Conservation (phyloP, 306 rosid genomes). For the Cicer bijugum region DNA sequence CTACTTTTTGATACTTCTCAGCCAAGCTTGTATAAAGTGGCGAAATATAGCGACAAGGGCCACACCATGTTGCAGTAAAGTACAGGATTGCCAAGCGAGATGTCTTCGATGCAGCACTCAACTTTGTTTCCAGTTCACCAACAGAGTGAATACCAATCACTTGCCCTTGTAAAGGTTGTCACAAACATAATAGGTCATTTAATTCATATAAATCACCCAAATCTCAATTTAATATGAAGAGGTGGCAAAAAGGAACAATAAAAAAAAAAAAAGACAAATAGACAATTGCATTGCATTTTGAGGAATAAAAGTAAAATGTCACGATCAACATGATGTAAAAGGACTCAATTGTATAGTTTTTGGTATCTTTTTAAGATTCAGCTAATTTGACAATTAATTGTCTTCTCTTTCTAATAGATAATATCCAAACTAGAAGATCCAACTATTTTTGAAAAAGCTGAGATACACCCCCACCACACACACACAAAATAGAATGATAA, state of each 20-base stretch:
- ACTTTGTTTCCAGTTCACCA: conserved; percentile 61
- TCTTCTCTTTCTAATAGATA: not conserved
- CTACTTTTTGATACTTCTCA: conserved; percentile 66
- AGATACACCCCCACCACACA: not conserved
- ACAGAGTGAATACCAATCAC: conserved; percentile 66
- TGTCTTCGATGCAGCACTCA: conserved; percentile 73
- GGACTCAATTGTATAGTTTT: conserved; percentile 24
- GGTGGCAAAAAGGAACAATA: not conserved
- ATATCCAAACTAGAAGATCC: conserved; percentile 30
- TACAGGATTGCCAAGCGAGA: conserved; percentile 73
- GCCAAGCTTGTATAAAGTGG: conserved; percentile 77
- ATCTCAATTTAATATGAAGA: not conserved
- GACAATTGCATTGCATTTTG: conserved; percentile 13
- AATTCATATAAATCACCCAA: conserved; percentile 31
- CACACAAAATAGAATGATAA: conserved; percentile 9
- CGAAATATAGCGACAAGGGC: conserved; percentile 81
- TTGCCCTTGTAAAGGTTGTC: conserved; percentile 57
- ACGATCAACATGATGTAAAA: conserved; percentile 21
- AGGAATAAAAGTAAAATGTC: conserved; percentile 15
- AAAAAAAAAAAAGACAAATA: not conserved
- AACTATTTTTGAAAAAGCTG: not conserved
- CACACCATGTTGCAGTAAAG: conserved; percentile 94
- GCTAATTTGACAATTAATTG: conserved; percentile 27
- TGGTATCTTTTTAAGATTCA: conserved; percentile 22
- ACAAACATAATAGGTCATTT: conserved; percentile 21